Evolutionary conservation across 306 rosid genomes (phyloP).

Genomic region (Luffa acutangula): DNA sequence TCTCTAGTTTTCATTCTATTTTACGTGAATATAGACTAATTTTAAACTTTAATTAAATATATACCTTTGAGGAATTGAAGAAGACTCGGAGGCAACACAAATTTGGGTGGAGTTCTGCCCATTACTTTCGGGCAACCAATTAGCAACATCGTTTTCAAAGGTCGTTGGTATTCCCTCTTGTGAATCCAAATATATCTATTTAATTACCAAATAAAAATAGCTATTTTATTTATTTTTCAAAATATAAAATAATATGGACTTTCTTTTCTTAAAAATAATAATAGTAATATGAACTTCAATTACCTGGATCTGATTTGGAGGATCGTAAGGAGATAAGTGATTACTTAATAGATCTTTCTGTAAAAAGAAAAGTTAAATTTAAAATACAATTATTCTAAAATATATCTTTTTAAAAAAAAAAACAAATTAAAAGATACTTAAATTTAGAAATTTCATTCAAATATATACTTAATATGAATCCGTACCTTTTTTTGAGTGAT

Average conservation of each 20-base stretch:
- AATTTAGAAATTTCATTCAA: too few species aligned
- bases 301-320: slow-evolving; percentile 17
- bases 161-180: slow-evolving; percentile 19
- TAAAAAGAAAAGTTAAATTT: background rate
- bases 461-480: background rate
- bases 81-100: slow-evolving; percentile 16
- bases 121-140: slow-evolving; percentile 14
- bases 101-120: slow-evolving; percentile 8
- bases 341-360: slow-evolving; percentile 15
- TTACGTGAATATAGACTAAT: too few species aligned
- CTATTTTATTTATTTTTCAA: background rate
- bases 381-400: background rate
- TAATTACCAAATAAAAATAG: background rate
- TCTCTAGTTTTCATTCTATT: too few species aligned
- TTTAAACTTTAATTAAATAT: background rate
- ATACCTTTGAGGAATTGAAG: slow-evolving; percentile 20
- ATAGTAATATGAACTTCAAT: background rate
- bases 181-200: slow-evolving; percentile 22
- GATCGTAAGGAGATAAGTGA: slow-evolving; percentile 16
- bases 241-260: too few species aligned
- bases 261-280: background rate
- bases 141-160: slow-evolving; percentile 19
- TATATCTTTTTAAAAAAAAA: background rate
- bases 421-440: background rate
- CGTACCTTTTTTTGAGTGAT: slow-evolving; percentile 70